Percentiles rank a stretch among this genome's conserved stretches.
Evolutionary conservation across 805 yeast genomes (phyloP).

Genomic region (Candida caryicola): DNA sequence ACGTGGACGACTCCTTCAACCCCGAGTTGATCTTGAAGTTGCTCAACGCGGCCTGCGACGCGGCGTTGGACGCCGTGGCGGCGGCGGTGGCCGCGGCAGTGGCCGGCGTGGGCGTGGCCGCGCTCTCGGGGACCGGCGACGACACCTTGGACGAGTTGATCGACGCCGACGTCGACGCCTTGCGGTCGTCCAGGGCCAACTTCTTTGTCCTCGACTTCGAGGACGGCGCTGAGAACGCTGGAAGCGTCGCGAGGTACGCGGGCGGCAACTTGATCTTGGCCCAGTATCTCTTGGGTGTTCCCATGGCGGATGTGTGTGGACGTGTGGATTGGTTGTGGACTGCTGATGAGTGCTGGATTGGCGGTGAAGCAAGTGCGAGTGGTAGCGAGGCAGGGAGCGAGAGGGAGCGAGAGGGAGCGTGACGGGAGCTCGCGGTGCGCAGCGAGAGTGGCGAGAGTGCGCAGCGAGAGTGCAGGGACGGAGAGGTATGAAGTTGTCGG

Average conservation of each 20-base stretch:
- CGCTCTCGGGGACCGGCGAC: constrained; percentile 24
- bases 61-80: constrained; percentile 5
- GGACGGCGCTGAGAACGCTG: constrained; percentile 30
- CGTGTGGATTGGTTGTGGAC: no score
- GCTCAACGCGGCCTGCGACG: constrained; percentile 10
- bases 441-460: no score
- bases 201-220: constrained; percentile 33
- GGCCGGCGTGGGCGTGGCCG: constrained; percentile 6
- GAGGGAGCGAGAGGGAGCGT: no score
- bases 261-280: constrained; percentile 34
- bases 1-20: constrained; percentile 38
- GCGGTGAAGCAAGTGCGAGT: no score
- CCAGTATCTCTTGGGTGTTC: constrained; percentile 32
- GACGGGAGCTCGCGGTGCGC: no score
- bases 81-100: constrained; percentile 10
- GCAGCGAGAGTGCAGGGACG: no score
- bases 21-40: constrained; percentile 36
- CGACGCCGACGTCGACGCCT: constrained; percentile 13
- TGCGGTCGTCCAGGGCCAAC: constrained; percentile 28
- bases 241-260: constrained; percentile 31
- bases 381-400: no score
- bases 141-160: constrained; percentile 20
- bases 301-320: constrained; percentile 19
- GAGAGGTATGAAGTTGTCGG: no score
- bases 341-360: no score